phyloP scores from a whole-genome alignment of 108 stramenopile genomes.

The Discostella pseudostelligera region DNA sequence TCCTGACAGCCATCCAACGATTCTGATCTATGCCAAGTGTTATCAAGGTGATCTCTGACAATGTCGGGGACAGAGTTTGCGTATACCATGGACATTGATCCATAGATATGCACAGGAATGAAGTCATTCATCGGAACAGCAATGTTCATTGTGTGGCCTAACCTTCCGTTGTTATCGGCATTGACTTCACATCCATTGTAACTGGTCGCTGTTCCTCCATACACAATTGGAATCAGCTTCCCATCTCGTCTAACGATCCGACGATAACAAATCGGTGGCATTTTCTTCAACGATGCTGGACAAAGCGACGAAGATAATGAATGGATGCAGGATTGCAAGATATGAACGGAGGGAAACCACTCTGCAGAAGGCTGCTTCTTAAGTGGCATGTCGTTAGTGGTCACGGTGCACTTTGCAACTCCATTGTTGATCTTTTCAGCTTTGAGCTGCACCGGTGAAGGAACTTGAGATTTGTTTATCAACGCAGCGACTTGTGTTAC shows the following conservation, averaged over 20 bases:
- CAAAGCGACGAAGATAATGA: conserved; percentile 14
- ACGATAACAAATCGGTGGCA: conserved; percentile 27
- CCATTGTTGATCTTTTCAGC: conserved; percentile 1
- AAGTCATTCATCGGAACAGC: conserved; percentile 16
- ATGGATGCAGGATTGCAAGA: conserved; percentile 15
- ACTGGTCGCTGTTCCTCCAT: conserved; percentile 23
- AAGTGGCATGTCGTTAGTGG: neutral
- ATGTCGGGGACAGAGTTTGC: neutral
- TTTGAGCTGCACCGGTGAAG: conserved; percentile 20
- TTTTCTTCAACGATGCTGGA: conserved; percentile 17
- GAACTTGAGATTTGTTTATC: neutral
- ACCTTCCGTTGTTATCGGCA: too few species aligned
- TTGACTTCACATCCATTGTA: conserved; percentile 2
- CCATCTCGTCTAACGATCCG: conserved; percentile 2
- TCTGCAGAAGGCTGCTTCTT: neutral
- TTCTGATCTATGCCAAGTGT: conserved; percentile 14
- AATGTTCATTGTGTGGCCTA: neutral
- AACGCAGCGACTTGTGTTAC: conserved; percentile 14
- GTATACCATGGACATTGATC: conserved; percentile 16
- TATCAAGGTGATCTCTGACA: neutral
- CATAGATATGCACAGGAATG: conserved; percentile 16
- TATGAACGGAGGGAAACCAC: conserved; percentile 22
- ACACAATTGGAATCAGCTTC: conserved; percentile 15
- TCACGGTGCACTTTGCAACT: conserved; percentile 3
- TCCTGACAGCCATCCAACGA: neutral